Percentiles rank a stretch among this genome's conserved stretches.
Conservation (phyloP, 164 flowering plant species). For the Magnolia kwangsiensis region DNA sequence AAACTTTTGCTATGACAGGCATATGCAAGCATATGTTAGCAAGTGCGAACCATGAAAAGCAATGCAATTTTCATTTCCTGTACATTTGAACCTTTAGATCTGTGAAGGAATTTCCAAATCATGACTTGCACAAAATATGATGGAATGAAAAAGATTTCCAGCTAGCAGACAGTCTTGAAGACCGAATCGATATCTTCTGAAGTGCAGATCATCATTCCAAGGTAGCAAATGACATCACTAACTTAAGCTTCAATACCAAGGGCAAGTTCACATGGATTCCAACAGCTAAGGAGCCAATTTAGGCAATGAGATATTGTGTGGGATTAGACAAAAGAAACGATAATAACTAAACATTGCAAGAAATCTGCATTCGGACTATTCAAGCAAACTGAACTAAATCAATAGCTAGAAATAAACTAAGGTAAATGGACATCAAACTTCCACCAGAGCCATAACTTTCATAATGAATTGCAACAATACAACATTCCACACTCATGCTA, state of each 20-base stretch:
- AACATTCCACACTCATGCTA: too few species aligned
- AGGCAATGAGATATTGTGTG: neutral
- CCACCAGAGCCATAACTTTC: neutral
- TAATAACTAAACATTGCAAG: neutral
- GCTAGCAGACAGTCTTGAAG: neutral
- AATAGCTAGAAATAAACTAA: neutral
- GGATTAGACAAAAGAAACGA: neutral
- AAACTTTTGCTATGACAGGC: too few species aligned
- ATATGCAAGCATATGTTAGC: too few species aligned
- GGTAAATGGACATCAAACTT: neutral
- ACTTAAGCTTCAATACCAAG: conserved; percentile 3
- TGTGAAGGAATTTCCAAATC: conserved; percentile 71
- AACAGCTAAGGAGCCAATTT: neutral
- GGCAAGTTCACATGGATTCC: neutral
- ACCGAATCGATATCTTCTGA: neutral
- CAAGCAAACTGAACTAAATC: neutral
- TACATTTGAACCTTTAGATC: conserved; percentile 69
- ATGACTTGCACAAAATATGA: conserved; percentile 53
- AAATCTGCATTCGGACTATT: neutral
- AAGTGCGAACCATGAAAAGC: too few species aligned
- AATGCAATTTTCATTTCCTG: conserved; percentile 6
- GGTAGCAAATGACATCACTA: neutral
- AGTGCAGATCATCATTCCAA: neutral
- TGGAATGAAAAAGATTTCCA: neutral
- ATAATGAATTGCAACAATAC: too few species aligned